Evolutionary conservation across 2,329 filamentous ascomycete genomes (phyloP).

Genomic region (Botrytis medusae): DNA sequence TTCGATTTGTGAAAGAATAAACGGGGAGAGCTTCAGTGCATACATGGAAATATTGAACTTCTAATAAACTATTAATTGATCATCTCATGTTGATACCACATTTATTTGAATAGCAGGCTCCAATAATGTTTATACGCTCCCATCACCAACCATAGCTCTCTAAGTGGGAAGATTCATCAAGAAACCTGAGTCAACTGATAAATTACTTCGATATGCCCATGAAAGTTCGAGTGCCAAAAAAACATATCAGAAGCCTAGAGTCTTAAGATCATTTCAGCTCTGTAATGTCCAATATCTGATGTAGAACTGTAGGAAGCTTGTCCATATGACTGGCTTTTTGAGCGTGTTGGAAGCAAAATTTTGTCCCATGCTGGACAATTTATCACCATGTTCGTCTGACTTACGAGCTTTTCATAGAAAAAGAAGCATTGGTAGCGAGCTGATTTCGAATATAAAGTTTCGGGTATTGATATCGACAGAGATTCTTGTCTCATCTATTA

Average conservation of each 20-base stretch:
- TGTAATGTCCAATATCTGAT: neutral
- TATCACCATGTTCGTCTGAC: no score
- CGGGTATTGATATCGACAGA: no score
- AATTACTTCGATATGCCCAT: neutral
- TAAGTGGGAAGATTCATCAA: neutral
- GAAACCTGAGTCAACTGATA: neutral
- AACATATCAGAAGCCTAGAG: neutral
- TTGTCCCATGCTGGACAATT: neutral
- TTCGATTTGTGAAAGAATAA: slow-evolving; percentile 17
- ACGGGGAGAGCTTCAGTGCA: slow-evolving; percentile 13
- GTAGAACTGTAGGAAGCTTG: neutral
- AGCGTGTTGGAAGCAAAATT: neutral
- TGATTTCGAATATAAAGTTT: no score
- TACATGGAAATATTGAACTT: slow-evolving; percentile 12
- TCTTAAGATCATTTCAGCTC: neutral
- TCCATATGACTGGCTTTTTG: neutral
- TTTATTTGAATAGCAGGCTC: neutral
- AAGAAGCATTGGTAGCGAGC: no score
- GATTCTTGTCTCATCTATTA: no score
- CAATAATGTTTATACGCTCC: neutral
- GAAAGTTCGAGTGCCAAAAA: neutral
- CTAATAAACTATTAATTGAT: neutral
- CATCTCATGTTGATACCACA: neutral
- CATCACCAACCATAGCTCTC: neutral
- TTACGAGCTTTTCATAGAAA: no score